Evolutionary conservation across 768 basidiomycete genomes (phyloP), one percentile per base, ranked within the genome.

Genomic region (Lactarius indigo): DNA sequence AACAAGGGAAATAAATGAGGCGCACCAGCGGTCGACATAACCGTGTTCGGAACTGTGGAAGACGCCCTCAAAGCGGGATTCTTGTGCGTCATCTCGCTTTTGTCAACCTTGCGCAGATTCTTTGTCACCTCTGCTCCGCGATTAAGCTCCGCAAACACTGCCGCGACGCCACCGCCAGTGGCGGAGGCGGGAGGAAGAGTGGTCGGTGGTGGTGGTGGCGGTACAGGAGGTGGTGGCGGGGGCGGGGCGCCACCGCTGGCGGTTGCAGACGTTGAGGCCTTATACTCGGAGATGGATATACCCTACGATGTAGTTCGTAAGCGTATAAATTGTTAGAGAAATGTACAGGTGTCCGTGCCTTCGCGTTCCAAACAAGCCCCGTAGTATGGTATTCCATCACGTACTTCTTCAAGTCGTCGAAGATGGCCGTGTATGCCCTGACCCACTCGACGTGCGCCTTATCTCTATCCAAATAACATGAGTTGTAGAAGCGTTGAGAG

Each of bases 21-120:
- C 69, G 23, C n/a, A 60, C 61, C 64, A 70, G 72, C 23, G 23
- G 73, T 35, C 4, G 74, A 35, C 17, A 72, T 64, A 20, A 65
- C 58, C 20, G 64, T 76, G 72, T 75, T 82, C 74, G 82, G 87
- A 72, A 81, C 92, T 28, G 78, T 76, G 39, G 79, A 77, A 17
- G 79, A 69, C 18, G 81, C 85, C 35, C 97, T 80, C 42, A 99
- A 78, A 12, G 87, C 84, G 0, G 97, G 96, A 73, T 99, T 98
- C 83, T 99, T 98, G 81, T 99, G 97, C 3, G 95, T 98, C 95
- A 96, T 96, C 76, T 98, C 90, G 69, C 92, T 95, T 81, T 88
- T 90, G 74, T 95, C 92, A 33, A 99, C 97, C 76, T 97, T 98
- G 71, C 90, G 88, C 72, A 99, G 76, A 13, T 91, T 88, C 74